A percentile compares a stretch with the other conserved stretches of the same genome.
These are phyloP conservation scores for Lenzites betulinus DNA, from an alignment of 768 basidiomycete genomes.

Conservation along the genomic window DNA sequence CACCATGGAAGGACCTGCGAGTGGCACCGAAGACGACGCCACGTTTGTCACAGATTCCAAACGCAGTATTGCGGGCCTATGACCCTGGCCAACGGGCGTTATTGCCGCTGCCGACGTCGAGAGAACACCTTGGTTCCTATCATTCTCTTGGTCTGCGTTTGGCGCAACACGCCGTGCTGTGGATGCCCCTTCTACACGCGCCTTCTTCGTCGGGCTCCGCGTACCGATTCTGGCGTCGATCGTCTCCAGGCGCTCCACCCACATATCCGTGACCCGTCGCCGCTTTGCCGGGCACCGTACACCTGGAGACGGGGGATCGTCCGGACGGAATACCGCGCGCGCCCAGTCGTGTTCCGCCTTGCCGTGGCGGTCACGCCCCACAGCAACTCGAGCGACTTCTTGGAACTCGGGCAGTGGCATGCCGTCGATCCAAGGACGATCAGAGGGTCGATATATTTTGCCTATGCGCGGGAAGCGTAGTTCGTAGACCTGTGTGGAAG, in stretches of 20 bases:
- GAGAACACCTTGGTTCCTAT: background rate
- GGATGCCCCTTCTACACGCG: background rate
- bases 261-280: slow-evolving; percentile 41
- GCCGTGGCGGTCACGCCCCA: slow-evolving; percentile 52
- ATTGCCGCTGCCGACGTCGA: background rate
- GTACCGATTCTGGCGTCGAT: slow-evolving; percentile 25
- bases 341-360: slow-evolving; percentile 56
- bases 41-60: slow-evolving; percentile 29
- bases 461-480: slow-evolving; percentile 80
- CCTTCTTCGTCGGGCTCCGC: slow-evolving; percentile 7
- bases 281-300: slow-evolving; percentile 42
- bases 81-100: background rate
- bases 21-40: background rate
- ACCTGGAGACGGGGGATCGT: slow-evolving; percentile 41
- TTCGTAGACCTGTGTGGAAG: slow-evolving; percentile 66
- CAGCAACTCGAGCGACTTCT: slow-evolving; percentile 51
- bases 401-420: slow-evolving; percentile 52
- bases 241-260: slow-evolving; percentile 44
- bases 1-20: background rate
- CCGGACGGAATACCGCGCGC: slow-evolving; percentile 38
- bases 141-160: background rate
- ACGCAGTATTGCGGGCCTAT: slow-evolving; percentile 7
- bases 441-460: slow-evolving; percentile 61
- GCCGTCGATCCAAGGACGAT: slow-evolving; percentile 67
- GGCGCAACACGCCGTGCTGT: background rate